These are phyloP conservation scores for Saccharomyces hybrid DNA, from an alignment of 1,139 yeast species.

Conservation along the genomic window DNA sequence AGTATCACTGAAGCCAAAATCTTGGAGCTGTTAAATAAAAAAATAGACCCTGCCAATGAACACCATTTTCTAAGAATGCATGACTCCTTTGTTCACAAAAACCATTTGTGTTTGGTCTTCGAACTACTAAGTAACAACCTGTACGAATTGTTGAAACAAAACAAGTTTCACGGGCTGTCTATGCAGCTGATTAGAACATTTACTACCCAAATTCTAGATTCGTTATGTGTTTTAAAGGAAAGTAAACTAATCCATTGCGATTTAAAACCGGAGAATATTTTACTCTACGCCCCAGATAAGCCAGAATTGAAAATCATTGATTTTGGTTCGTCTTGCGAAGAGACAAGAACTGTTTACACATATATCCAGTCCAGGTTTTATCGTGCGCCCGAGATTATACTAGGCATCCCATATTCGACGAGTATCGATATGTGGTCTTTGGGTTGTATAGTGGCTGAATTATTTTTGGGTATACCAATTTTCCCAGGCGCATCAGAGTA, in stretches of 20 bases:
- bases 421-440: slow-evolving; percentile 98
- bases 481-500: slow-evolving; percentile 95
- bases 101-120: slow-evolving; percentile 86
- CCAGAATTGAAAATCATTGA: slow-evolving; percentile 91
- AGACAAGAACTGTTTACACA: slow-evolving; percentile 80
- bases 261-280: slow-evolving; percentile 89
- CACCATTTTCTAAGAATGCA: slow-evolving; percentile 69
- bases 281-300: slow-evolving; percentile 71
- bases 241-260: slow-evolving; percentile 92
- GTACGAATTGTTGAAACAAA: slow-evolving; percentile 85
- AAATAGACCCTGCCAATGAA: slow-evolving; percentile 59
- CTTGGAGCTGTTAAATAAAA: slow-evolving; percentile 69
- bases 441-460: slow-evolving; percentile 93
- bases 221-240: slow-evolving; percentile 71
- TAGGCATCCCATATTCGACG: slow-evolving; percentile 85
- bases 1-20: slow-evolving; percentile 85
- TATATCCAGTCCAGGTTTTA: slow-evolving; percentile 94
- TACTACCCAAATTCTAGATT: slow-evolving; percentile 71
- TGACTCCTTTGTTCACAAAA: slow-evolving; percentile 88
- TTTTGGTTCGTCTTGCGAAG: slow-evolving; percentile 95
- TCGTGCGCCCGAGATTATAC: slow-evolving; percentile 88
- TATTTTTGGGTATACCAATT: slow-evolving; percentile 85
- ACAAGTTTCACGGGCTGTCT: slow-evolving; percentile 85
- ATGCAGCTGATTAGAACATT: slow-evolving; percentile 72
- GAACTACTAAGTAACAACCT: slow-evolving; percentile 82